Evolutionary conservation across 2,329 filamentous ascomycete species (phyloP), one percentile per base, ranked within the genome.

Genomic region (Alternaria conjuncta): DNA sequence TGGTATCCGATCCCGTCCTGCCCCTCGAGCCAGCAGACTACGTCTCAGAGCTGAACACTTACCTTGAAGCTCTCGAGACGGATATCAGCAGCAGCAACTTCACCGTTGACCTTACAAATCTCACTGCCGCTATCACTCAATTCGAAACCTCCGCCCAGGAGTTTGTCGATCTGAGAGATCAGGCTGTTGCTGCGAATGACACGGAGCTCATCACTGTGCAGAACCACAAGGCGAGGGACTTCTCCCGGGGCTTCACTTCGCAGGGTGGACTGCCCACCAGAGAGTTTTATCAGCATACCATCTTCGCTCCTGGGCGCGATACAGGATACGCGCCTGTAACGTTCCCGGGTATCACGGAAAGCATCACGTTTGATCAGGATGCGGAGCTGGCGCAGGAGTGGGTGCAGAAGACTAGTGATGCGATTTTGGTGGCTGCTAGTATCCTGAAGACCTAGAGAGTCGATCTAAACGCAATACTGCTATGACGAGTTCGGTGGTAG

Each of bases 151-250:
- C 69, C 1, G 76, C 78, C 1, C 28, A 62, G 30, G 66, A 76
- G 61, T 75, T 78, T 67, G 68, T 72, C 47, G 54, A 68, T 5
- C 68, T 82, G 3, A 73, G 77, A 21, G 63, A 71, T 13, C 63
- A 71, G 12, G 78, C 78, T n/a, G 55, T 79, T 12, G 50, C 63
- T n/a, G 61, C 66, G 6, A 71, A 74, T 28, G 67, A 80, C 60
- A 63, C 68, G 1, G 74, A 62, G 5, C 68, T 79, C n/a, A 55
- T 81, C 30, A 70, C 70, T 1, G 67, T 76, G 3, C 76, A 82
- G n/a, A 85, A 85, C 68, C 72, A 78, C 63, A 84, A 84, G 67
- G 79, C 80, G 50, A 74, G 82, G 10, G 82, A 84, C 58, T 84
- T 84, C 71, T 79, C 80, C 26, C 74, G 83, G 8, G 82, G 81